Base-by-base conservation (phyloP, 768 basidiomycete species). In the Boletales sp. region DNA sequence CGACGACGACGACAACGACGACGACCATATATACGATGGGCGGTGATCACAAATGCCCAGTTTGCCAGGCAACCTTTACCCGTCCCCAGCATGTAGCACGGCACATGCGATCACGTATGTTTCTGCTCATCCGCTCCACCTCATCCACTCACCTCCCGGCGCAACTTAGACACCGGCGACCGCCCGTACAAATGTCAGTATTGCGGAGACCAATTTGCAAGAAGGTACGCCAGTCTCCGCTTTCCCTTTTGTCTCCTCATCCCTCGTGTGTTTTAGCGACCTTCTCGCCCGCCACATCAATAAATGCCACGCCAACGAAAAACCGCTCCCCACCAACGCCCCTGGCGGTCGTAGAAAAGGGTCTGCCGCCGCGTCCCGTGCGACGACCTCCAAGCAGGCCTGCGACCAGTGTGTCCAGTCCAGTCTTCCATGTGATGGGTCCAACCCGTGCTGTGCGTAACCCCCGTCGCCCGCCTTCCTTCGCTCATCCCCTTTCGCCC, bases 81-180 rank as follows among this genome's bases (percentile, higher is more conserved):
- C 79, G 90, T 45, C 90, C 90, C 27, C 90, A 92, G 61, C 90
- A 93, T 81, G 90, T 93, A 41, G 87, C 88, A 1, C 73, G 90
- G 43, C 90, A 91, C 69, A 91, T 92, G 89, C 83, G 90, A 67
- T 90, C 88, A 58, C 90, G 88, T 91, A 73, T 72, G 88, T 83
- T 41, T 50, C 34, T 31, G 8, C 50, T 45, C 55, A 40, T 54
- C 54, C 27, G 45, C 62, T 65, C 62, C 65, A 61, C 61, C 48
- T 12, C 34, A 8, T 44, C 30, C 38, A 31, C 59, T 47, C 45
- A 53, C 47, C 2, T 5, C 15, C 2, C 27, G 24, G 3, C 36
- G 35, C 45, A 45, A 35, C 13, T 17, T 71, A 91, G 90, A 93
- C 69, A 92, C 90, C 35, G 90, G 90, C 50, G 90, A 92, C 74